Evolutionary conservation across 257 asterid genomes (phyloP).

Genomic region (Salvia hispanica): DNA sequence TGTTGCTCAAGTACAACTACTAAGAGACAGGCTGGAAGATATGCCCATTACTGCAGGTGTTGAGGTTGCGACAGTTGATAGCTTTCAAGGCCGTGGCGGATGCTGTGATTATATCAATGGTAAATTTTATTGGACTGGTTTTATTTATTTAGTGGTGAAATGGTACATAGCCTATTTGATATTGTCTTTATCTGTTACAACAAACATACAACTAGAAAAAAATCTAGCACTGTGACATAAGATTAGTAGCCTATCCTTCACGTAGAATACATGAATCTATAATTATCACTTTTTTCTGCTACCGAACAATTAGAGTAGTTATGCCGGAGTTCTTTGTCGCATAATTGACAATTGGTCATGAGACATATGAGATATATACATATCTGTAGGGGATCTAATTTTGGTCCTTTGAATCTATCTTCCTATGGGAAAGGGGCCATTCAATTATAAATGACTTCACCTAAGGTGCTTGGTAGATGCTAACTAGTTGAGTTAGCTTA

Average conservation of each 20-base stretch:
- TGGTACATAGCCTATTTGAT: conserved; percentile 8
- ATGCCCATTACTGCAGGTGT: conserved; percentile 67
- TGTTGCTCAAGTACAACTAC: conserved; percentile 94
- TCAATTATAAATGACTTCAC: too few relatives aligned
- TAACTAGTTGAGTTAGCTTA: too few relatives aligned
- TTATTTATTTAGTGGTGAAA: not conserved
- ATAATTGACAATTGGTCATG: not conserved
- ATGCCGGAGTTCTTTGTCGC: not conserved
- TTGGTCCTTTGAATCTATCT: too few relatives aligned
- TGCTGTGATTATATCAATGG: conserved; percentile 96
- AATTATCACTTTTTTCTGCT: conserved; percentile 7
- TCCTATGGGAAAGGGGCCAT: too few relatives aligned
- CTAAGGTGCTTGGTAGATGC: too few relatives aligned
- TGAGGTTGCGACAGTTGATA: conserved; percentile 91
- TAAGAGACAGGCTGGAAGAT: conserved; percentile 86
- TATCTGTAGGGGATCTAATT: too few relatives aligned
- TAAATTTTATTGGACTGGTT: conserved; percentile 34
- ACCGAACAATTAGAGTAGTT: not conserved
- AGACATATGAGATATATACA: not conserved
- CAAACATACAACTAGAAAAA: not conserved
- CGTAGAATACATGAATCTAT: not conserved
- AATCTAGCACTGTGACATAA: conserved; percentile 13
- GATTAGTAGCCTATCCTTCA: conserved; percentile 14
- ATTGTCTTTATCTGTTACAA: conserved; percentile 20
- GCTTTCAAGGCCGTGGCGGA: conserved; percentile 99